Evolutionary conservation across 108 stramenopile species (phyloP).

Genomic region (Seminavis robusta): DNA sequence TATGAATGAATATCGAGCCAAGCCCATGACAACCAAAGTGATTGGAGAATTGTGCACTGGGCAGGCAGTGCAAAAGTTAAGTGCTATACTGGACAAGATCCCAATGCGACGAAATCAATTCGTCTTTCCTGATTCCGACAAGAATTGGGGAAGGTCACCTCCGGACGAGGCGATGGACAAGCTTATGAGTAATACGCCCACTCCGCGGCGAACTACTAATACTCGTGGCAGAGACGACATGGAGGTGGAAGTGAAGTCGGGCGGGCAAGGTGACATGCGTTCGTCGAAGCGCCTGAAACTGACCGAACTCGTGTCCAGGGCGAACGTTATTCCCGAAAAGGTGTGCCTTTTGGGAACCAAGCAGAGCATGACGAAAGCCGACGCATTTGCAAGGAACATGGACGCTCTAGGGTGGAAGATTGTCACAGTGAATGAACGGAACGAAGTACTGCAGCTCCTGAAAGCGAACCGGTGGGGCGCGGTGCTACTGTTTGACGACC

Average conservation of each 20-base stretch:
- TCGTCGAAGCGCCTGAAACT: not conserved
- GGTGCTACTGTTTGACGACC: too few relatives aligned
- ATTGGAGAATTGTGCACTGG: constrained; percentile 17
- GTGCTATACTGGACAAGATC: not conserved
- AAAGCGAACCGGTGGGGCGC: too few relatives aligned
- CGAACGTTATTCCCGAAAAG: not conserved
- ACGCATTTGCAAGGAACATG: too few relatives aligned
- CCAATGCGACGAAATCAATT: not conserved
- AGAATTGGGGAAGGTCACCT: not conserved
- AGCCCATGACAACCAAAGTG: constrained; percentile 26
- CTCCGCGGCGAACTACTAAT: constrained; percentile 8
- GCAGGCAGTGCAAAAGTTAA: not conserved
- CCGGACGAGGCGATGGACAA: too few relatives aligned
- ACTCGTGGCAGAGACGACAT: constrained; percentile 5
- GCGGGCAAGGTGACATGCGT: not conserved
- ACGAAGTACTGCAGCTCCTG: constrained; percentile 25
- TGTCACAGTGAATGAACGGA: constrained; percentile 16
- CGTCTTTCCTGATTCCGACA: too few relatives aligned
- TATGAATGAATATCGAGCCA: constrained; percentile 31
- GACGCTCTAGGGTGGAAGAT: constrained; percentile 23
- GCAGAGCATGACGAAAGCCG: too few relatives aligned
- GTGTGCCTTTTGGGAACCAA: not conserved
- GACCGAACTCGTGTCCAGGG: not conserved
- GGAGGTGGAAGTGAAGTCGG: not conserved
- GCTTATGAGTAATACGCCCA: too few relatives aligned